Evolutionary conservation across 306 rosid genomes (phyloP).

Genomic region (Hippophae rhamnoides): DNA sequence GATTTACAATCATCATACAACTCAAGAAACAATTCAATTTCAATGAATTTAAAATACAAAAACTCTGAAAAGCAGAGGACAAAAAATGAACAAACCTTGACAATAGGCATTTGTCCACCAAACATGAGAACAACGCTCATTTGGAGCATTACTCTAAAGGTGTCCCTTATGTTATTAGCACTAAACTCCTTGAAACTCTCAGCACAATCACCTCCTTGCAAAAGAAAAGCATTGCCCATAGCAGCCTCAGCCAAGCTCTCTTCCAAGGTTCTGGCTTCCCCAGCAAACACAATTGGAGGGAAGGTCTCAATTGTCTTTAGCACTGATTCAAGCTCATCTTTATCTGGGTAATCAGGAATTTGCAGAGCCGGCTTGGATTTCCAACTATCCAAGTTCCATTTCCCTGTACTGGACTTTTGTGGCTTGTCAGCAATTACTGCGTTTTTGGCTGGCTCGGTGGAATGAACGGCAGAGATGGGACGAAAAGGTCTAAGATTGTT

Average conservation of each 20-base stretch:
- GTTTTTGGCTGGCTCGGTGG: conserved; percentile 33
- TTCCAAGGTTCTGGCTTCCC: conserved; percentile 62
- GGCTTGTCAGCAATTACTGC: conserved; percentile 12
- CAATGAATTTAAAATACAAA: neutral
- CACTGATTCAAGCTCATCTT: conserved; percentile 39
- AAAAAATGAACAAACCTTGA: conserved; percentile 32
- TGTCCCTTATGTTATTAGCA: conserved; percentile 59
- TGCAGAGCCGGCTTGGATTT: conserved; percentile 47
- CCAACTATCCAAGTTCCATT: conserved; percentile 61
- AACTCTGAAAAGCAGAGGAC: too few relatives aligned
- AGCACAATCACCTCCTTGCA: conserved; percentile 71
- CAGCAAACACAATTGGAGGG: conserved; percentile 74
- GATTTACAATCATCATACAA: neutral
- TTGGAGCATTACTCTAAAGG: conserved; percentile 57
- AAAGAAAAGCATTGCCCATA: conserved; percentile 56
- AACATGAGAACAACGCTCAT: conserved; percentile 77
- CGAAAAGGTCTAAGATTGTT: conserved; percentile 16
- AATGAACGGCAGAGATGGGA: conserved; percentile 52
- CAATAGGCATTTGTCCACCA: conserved; percentile 60
- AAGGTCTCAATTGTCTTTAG: conserved; percentile 46
- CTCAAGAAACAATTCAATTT: neutral
- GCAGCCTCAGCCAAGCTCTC: conserved; percentile 66
- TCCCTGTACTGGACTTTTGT: conserved; percentile 10
- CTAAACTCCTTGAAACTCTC: conserved; percentile 80
- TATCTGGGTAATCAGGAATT: conserved; percentile 58